These are phyloP conservation scores for Ramaria sp. DNA, from an alignment of 768 basidiomycete species.

Conservation along the genomic window DNA sequence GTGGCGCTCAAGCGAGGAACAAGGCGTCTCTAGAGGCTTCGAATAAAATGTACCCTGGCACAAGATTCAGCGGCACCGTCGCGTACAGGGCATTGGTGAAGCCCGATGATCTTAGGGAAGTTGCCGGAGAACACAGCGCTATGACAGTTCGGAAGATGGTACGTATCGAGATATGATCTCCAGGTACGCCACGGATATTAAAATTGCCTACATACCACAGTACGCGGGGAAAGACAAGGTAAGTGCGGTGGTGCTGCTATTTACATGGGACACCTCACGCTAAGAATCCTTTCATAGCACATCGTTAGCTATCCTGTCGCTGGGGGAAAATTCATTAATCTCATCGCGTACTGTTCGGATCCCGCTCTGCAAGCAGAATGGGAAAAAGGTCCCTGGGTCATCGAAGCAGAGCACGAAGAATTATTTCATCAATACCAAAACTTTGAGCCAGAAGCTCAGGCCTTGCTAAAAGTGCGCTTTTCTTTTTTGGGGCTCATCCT, in stretches of 20 bases:
- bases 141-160: constrained; percentile 4
- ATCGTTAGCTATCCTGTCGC: constrained; percentile 10
- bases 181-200: background rate
- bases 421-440: constrained; percentile 31
- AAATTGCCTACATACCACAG: background rate
- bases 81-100: constrained; percentile 7
- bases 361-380: background rate
- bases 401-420: constrained; percentile 22
- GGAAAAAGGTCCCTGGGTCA: constrained; percentile 1
- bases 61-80: constrained; percentile 4
- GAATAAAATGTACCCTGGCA: background rate
- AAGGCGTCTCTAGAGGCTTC: constrained; percentile 18
- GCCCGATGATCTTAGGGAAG: background rate
- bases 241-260: background rate
- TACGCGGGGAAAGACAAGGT: constrained; percentile 7
- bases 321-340: constrained; percentile 4
- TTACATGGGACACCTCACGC: background rate
- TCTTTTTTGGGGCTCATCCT: background rate
- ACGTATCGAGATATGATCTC: background rate
- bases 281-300: background rate
- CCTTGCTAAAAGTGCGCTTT: constrained; percentile 36
- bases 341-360: constrained; percentile 8
- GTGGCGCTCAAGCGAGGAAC: background rate
- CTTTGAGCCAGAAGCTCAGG: constrained; percentile 53
- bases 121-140: constrained; percentile 1